Base-by-base conservation (phyloP, 2,329 filamentous ascomycete species). In the Rugonectria rugulosa region DNA sequence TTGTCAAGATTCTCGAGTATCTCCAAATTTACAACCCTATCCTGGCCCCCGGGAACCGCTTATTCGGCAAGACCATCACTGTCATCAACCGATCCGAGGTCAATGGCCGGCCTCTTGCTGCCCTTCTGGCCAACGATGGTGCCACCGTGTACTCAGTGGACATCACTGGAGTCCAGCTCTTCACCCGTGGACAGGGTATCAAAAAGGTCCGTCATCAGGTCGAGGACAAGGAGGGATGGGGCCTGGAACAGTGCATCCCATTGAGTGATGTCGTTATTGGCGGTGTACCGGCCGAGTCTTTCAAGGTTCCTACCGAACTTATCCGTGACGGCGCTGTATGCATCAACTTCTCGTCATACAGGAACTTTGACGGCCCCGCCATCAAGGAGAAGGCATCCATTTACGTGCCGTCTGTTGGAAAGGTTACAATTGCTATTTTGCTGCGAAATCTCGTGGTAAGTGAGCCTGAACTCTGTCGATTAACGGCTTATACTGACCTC, bases 31-130 rank as follows among this genome's bases (percentile, higher is more conserved):
- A 99, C 83, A 98, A 98, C 79, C 89, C 90, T 14, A 92, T 98
- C 65, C 81, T 99, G 44, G 90, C 92, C 17, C 91, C 95, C 64
- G 95, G 95, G 4, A 97, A 98, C 80, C 85, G 95, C 31, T 81
- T 99, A 8, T 96, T 94, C 69, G 95, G 95, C 23, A 91, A 93
- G 75, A 96, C 92, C 2, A 92, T 99, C 63, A 97, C 94, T 26
- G 92, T 99, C 54, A 94, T 98, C 73, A 99, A 99, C 78, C 85
- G 95, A 53, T 95, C 90, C 55, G 95, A 99, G 77, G 95, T 98
- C 62, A 96, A 98, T 48, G 95, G 95, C 34, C 84, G 95, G 21
- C 95, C 95, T 12, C 82, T 99, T 29, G 95, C 95, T 5, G 95
- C 95, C 12, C 81, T 99, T 59, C 82, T 99, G 36, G 95, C 95